Base-by-base conservation (phyloP, 2,329 filamentous ascomycete genomes). In the Ascochyta lentis region DNA sequence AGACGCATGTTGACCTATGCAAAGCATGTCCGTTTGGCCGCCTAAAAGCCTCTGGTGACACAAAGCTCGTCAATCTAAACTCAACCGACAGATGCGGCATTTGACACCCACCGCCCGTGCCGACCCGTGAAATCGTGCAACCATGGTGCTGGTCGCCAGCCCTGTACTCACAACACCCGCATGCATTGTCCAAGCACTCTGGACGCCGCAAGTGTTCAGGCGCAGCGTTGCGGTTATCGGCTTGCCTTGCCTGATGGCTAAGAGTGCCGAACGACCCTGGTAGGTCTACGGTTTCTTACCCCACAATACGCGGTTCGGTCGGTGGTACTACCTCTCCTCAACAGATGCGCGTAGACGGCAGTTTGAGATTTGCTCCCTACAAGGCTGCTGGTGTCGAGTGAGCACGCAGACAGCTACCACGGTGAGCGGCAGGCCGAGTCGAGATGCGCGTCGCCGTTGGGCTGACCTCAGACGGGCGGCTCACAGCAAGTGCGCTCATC, bases 21-120 rank as follows among this genome's bases (percentile, higher is more conserved):
- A 58, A 64, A 63, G 66, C 66, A 67, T 64, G 52, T 52, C 49
- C 54, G 48, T 54, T 57, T 60, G 54, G 54, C 35, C 49, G 40
- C 23, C 45, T 54, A 47, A 57, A 54, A 60, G 54, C 53, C 54
- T 39, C 58, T 47, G 60, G 62, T 67, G 53, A 65, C 61, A 72
- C 68, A 64, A 60, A 60, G 47, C 54, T 73, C 70, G 71, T 73
- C 61, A 71, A 73, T 72, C 70, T 70, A 64, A 66, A 58, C 55
- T 45, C 60, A 60, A 54, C 57, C 60, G 59, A 60, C 60, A 58
- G 55, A 64, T 55, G 59, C 62, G 60, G 64, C 59, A 62, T 60
- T 64, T 68, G 42, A 35, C 46, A 46, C 43, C 61, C 54, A 69
- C 61, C 56, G 49, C 59, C 65, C 72, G 72, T 71, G 64, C 72